Percentiles rank a stretch among this genome's conserved stretches.
phyloP scores from a whole-genome alignment of 2,329 filamentous ascomycete species.

The Aureobasidium sp. region DNA sequence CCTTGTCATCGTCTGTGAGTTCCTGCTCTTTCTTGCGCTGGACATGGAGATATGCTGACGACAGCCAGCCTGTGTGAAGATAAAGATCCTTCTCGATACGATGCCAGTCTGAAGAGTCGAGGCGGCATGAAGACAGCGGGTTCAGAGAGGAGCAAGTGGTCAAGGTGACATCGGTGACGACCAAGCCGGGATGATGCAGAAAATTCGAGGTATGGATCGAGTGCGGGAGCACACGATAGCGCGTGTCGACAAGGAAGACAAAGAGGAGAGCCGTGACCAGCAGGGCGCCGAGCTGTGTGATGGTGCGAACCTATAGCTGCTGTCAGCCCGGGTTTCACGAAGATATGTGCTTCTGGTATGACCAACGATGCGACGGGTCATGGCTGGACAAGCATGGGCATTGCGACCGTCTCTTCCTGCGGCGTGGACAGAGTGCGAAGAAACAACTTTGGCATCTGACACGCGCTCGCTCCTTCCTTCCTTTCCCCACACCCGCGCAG shows the following conservation, averaged over 20 bases:
- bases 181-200: constrained; percentile 68
- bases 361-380: constrained; percentile 22
- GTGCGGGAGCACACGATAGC: constrained; percentile 77
- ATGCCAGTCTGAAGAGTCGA: constrained; percentile 69
- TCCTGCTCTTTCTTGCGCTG: constrained; percentile 82
- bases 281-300: constrained; percentile 66
- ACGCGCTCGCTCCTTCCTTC: background rate
- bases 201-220: constrained; percentile 81
- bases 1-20: constrained; percentile 63
- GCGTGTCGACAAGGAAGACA: constrained; percentile 77
- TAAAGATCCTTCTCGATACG: constrained; percentile 86
- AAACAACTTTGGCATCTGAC: constrained; percentile 6
- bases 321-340: background rate
- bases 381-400: constrained; percentile 5
- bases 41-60: constrained; percentile 73
- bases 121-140: constrained; percentile 59
- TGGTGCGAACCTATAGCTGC: constrained; percentile 46
- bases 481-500: background rate
- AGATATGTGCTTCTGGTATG: background rate
- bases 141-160: constrained; percentile 70
- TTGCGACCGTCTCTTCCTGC: background rate
- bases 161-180: constrained; percentile 80
- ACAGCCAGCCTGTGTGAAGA: constrained; percentile 65
- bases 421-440: background rate
- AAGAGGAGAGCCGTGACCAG: constrained; percentile 58